Base-by-base conservation (phyloP, 441 rosid species). In the Brassica hybrid region DNA sequence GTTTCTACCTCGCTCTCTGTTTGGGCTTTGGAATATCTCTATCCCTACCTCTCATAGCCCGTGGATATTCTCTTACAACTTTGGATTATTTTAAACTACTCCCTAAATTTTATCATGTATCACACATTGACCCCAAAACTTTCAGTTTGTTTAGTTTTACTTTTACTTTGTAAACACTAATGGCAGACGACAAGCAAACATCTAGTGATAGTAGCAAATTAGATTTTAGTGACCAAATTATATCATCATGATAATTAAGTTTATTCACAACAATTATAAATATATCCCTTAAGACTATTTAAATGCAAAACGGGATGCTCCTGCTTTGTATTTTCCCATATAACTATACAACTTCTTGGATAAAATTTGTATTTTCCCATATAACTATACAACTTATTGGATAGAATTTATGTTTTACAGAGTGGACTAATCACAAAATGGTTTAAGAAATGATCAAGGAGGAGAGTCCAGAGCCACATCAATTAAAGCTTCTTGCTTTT, bases 401-500 rank as follows among this genome's bases (percentile, higher is more conserved):
- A 14, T 19, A 65, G 27, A 56, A 32, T 11, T 54, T n/a, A 48
- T 18, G 10, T 57, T 27, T 61, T 63, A 61, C 63, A 57, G n/a
- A 52, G 32, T 27, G 58, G 68, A 66, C 17, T 67, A 66, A 30
- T 66, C 43, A 78, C 45, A 34, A 67, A 21, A 14, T 72, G 12
- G 68, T 17, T 59, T 62, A 7, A 54, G 16, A 73, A 52, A 8
- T 65, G 19, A 71, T 56, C 17, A 5, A 25, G 6, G 30, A 43
- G 57, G 21, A 66, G 69, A 59, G 0, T 41, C 75, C 27, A 74
- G 68, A 69, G 61, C 30, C 60, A 34, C 23, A 70, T 70, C 64
- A 21, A 57, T 75, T 82, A 83, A 64, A 30, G 52, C 63, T 80
- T 81, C 82, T 87, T 84, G 66, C 74, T 77, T 30, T 6, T 66